Evolutionary conservation across 2,329 filamentous ascomycete genomes (phyloP), one percentile per base, ranked within the genome.

Genomic region (Whalleya microplaca): DNA sequence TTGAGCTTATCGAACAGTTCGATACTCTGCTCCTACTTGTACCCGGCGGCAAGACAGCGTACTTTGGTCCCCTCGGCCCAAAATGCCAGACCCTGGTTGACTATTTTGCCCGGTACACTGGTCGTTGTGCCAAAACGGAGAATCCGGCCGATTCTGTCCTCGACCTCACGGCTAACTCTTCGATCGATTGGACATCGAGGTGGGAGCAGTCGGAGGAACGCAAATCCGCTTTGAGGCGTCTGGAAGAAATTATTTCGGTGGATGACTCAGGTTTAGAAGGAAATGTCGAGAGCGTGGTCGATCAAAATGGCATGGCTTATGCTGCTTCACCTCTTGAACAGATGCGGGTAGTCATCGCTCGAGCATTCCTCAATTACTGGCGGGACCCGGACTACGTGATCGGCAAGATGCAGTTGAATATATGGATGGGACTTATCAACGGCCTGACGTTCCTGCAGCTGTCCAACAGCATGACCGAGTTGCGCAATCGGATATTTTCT

Each of bases 401-500:
- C 61, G 83, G 84, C 43, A 87, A 85, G 71, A 80, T 87, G 56
- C 78, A 84, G 71, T 73, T 87, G 1, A 83, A 86, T 50, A 79
- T 87, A 46, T 73, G 85, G 48, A 84, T 82, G 0, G 86, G 84
- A 1, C 78, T 89, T 19, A 88, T 90, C 75, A 89, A 88, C 62
- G 84, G 82, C 16, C 88, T 90, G 66, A 89, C 87, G 0, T 91
- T 90, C 66, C 90, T 82, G 76, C 78, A 85, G 56, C 71, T 88
- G 0, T 79, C 79, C 0, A 76, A 81, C 50, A 78, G 80, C 4
- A 74, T 76, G 1, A 80, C 85, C 55, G 86, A 87, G 64, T 83
- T 88, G 71, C 86, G 89, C 69, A 88, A 85, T 47, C 81, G 87
- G 10, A 79, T 93, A 4, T 93, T 94, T 73, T 86, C 87, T 7